phyloP scores from a whole-genome alignment of 1,284 basidiomycete genomes.

The Pulchroboletus neoregius region DNA sequence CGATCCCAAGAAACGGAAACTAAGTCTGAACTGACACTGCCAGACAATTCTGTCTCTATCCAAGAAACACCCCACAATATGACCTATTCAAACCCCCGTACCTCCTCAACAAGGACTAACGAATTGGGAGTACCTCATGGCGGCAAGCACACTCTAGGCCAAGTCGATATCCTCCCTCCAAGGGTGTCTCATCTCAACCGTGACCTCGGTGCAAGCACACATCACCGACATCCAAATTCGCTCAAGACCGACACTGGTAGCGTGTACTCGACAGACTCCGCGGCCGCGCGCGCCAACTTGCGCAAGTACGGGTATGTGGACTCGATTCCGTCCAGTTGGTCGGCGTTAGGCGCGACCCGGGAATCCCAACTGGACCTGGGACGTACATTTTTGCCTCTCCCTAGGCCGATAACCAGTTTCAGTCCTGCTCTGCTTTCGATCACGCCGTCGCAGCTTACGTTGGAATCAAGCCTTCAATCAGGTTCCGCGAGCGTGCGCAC shows the following conservation, averaged over 20 bases:
- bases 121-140: background rate
- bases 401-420: background rate
- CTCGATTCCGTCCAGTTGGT: conserved; percentile 26
- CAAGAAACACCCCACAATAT: background rate
- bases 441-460: conserved; percentile 10
- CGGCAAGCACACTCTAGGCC: background rate
- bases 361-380: conserved; percentile 18
- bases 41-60: background rate
- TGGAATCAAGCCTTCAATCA: conserved; percentile 8
- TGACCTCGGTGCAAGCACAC: background rate
- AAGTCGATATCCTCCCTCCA: background rate
- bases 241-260: conserved; percentile 20
- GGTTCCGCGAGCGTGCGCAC: conserved; percentile 2
- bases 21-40: background rate
- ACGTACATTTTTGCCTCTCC: conserved; percentile 7
- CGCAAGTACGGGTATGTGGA: conserved; percentile 25
- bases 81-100: background rate
- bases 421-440: conserved; percentile 6
- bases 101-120: background rate
- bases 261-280: conserved; percentile 28
- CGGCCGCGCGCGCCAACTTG: conserved; percentile 25
- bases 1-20: background rate
- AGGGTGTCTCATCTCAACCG: conserved; percentile 11
- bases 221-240: conserved; percentile 3
- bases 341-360: conserved; percentile 14